Base-by-base conservation (phyloP, 169 alveolate species). In the Plasmodium chabaudi region DNA sequence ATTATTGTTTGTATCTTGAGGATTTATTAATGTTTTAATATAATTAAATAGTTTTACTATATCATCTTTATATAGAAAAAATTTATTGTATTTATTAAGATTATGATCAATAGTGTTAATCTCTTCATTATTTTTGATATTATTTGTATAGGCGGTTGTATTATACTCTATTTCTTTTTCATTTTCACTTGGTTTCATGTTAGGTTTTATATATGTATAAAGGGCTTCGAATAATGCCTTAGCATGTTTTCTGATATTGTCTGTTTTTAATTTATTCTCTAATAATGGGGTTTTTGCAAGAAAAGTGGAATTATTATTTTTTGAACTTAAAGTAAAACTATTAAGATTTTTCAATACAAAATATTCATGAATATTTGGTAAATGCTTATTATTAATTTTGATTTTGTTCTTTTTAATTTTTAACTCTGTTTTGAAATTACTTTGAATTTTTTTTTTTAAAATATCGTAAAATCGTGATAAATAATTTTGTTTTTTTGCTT, bases 341-440 rank as follows among this genome's bases (percentile, higher is more conserved):
- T 49, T 34, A 13, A 82, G 1, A 17, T 82, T 82, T 55, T 82
- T 82, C 34, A 82, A 68, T 42, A 67, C 84, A 70, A 82, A 82
- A 82, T 82, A 82, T 82, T 82, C 86, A 55, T 82, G 90, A n/a
- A 56, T 12, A 25, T 57, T 55, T 51, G 90, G 90, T 21, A 82
- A 34, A 82, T 82, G 90, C 39, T 82, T 59, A 60, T 46, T 56
- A 55, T 82, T 23, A 21, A 61, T 69, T 82, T 82, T 82, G 9
- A 82, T 82, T 55, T 82, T 82, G 23, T 67, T 61, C 13, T 13
- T 47, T 47, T 25, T 55, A 2, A 47, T 21, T 82, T 51, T 46
- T n/a, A 82, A 15, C 0, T 82, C 64, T 60, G 19, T 56, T 12
- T 59, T 47, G 6, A 19, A 13, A 34, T 44, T 44, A 82, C 12